Evolutionary conservation across 2,329 filamentous ascomycete species (phyloP).

Genomic region (Lachnellula willkommii): DNA sequence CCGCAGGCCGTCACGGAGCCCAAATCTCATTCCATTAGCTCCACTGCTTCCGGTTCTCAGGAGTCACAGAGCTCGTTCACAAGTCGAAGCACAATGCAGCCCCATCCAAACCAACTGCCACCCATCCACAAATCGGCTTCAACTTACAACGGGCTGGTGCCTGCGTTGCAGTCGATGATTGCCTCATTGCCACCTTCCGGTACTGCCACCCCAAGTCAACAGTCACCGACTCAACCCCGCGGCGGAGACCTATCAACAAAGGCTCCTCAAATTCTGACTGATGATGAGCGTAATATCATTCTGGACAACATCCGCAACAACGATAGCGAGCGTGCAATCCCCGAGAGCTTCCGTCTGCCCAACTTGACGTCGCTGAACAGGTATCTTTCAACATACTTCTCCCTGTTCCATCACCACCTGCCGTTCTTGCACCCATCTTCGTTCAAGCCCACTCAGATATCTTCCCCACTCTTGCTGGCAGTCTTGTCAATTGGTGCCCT

Average conservation of each 20-base stretch:
- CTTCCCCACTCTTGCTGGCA: constrained; percentile 78
- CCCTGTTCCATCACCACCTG: constrained; percentile 91
- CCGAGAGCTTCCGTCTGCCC: constrained; percentile 86
- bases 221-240: constrained; percentile 67
- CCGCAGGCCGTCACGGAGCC: constrained; percentile 62
- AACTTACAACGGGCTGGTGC: constrained; percentile 53
- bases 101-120: constrained; percentile 58
- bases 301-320: constrained; percentile 78
- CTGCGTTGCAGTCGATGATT: constrained; percentile 66
- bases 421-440: constrained; percentile 92
- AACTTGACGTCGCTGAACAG: constrained; percentile 76
- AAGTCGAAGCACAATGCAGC: constrained; percentile 50
- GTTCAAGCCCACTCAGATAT: constrained; percentile 74
- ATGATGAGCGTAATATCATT: constrained; percentile 80
- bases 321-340: constrained; percentile 75
- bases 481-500: constrained; percentile 92
- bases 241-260: constrained; percentile 61
- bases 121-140: constrained; percentile 59
- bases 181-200: constrained; percentile 65
- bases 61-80: constrained; percentile 62
- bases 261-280: constrained; percentile 74
- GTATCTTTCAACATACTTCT: constrained; percentile 93
- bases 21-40: constrained; percentile 70
- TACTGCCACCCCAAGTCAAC: constrained; percentile 64
- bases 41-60: constrained; percentile 61